Conservation (phyloP, 2,329 filamentous ascomycete species). For the Tolypocladium amazonense region DNA sequence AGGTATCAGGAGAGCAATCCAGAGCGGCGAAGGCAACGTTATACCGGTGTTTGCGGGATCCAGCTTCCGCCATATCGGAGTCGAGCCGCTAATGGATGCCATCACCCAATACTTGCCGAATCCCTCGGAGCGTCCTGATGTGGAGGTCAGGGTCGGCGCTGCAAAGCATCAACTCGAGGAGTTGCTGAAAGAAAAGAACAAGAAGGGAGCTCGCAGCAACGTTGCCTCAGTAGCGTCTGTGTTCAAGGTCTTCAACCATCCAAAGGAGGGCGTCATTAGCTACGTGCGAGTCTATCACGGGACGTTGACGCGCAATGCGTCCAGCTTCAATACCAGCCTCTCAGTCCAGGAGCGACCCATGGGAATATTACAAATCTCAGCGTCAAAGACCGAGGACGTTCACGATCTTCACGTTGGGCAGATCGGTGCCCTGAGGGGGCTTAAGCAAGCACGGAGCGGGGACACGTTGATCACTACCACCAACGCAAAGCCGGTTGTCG, state of each 20-base stretch:
- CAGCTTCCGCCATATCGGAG: conserved; percentile 87
- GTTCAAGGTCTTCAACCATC: conserved; percentile 91
- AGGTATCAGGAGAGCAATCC: conserved; percentile 63
- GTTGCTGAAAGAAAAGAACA: conserved; percentile 27
- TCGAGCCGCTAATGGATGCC: conserved; percentile 82
- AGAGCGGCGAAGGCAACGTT: conserved; percentile 56
- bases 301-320: conserved; percentile 58
- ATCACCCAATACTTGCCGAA: conserved; percentile 80
- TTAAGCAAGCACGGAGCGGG: conserved; percentile 86
- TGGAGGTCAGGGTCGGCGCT: conserved; percentile 63
- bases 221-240: conserved; percentile 51
- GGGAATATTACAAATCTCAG: conserved; percentile 80
- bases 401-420: conserved; percentile 72
- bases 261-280: conserved; percentile 75
- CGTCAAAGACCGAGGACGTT: conserved; percentile 76
- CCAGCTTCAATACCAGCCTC: conserved; percentile 81
- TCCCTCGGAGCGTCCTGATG: conserved; percentile 68
- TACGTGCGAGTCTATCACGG: conserved; percentile 92
- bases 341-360: conserved; percentile 69
- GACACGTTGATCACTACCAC: conserved; percentile 78
- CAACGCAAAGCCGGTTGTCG: conserved; percentile 50
- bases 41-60: conserved; percentile 86
- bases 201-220: conserved; percentile 21
- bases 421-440: conserved; percentile 84
- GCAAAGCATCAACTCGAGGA: conserved; percentile 25